These are phyloP conservation scores for Falciphora oryzae DNA, from an alignment of 2,329 filamentous ascomycete species.

Conservation along the genomic window DNA sequence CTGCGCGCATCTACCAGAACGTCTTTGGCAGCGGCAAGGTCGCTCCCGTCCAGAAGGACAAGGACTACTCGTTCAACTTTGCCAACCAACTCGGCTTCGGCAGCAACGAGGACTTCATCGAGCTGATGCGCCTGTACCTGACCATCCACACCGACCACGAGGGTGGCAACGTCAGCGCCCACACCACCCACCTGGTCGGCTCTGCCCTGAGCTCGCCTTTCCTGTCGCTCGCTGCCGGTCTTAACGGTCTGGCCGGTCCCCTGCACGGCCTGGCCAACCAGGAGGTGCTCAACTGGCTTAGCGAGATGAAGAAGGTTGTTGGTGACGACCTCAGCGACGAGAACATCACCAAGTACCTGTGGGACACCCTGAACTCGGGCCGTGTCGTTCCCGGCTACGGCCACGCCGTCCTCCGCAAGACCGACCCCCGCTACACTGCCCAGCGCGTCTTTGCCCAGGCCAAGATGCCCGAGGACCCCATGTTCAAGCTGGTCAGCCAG, in stretches of 20 bases:
- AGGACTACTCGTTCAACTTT: conserved; percentile 99
- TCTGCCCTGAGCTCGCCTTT: conserved; percentile 94
- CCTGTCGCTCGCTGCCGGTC: conserved; percentile 91
- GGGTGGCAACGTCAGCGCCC: conserved; percentile 96
- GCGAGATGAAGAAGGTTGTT: conserved; percentile 94
- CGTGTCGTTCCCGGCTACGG: conserved; percentile 98
- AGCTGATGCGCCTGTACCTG: conserved; percentile 97
- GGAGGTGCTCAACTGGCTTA: conserved; percentile 98
- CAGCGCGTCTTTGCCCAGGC: conserved; percentile 91
- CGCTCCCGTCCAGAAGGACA: conserved; percentile 90
- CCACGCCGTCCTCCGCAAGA: conserved; percentile 99
- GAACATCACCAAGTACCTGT: conserved; percentile 97
- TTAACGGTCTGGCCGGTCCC: conserved; percentile 96
- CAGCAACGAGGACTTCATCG: conserved; percentile 91
- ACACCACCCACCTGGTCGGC: conserved; percentile 98
- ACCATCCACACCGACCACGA: conserved; percentile 99
- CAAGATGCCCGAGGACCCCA: conserved; percentile 83
- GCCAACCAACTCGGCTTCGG: conserved; percentile 98
- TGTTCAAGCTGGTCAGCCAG: conserved; percentile 99
- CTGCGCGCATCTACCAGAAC: conserved; percentile 98
- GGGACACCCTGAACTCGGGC: conserved; percentile 91
- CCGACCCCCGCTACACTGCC: conserved; percentile 95
- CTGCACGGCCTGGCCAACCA: conserved; percentile 99
- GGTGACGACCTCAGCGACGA: conserved; percentile 94
- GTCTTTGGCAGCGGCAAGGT: conserved; percentile 99